Percentiles rank a stretch among this genome's conserved stretches.
phyloP scores from a whole-genome alignment of 129 eudicot genomes.

The Helichrysum umbraculigerum region DNA sequence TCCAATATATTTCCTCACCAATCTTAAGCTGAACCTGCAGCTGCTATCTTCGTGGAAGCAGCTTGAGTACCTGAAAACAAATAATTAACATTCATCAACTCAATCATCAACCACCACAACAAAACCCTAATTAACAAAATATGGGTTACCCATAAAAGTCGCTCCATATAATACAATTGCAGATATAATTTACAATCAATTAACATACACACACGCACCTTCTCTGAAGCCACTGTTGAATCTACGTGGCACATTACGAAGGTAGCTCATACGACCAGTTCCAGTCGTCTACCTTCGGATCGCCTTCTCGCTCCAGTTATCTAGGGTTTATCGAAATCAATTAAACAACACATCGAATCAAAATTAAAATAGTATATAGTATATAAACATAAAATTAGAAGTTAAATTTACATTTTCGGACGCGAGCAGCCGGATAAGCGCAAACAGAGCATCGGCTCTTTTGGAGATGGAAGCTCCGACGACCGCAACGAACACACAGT shows the following conservation, averaged over 20 bases:
- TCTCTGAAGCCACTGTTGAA: slow-evolving; percentile 68
- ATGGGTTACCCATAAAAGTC: no score
- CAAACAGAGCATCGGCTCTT: slow-evolving; percentile 75
- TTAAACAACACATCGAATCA: not conserved
- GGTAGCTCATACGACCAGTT: slow-evolving; percentile 70
- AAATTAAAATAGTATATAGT: slow-evolving; percentile 16
- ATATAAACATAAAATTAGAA: not conserved
- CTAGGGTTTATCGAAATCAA: slow-evolving; percentile 24
- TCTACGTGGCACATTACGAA: slow-evolving; percentile 58
- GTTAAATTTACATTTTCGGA: slow-evolving; percentile 46
- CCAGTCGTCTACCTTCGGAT: slow-evolving; percentile 66
- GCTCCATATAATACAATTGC: no score
- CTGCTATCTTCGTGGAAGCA: slow-evolving; percentile 53
- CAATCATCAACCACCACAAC: no score
- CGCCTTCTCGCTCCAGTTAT: slow-evolving; percentile 56
- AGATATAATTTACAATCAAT: not conserved
- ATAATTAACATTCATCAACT: not conserved
- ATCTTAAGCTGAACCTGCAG: slow-evolving; percentile 36
- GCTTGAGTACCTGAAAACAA: slow-evolving; percentile 54
- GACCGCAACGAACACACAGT: slow-evolving; percentile 73
- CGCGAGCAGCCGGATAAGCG: slow-evolving; percentile 73
- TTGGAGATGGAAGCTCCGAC: slow-evolving; percentile 75
- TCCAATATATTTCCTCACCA: not conserved
- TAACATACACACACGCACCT: slow-evolving; percentile 28
- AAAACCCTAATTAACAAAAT: no score